Base-by-base conservation (phyloP, 331 rosid species). In the Phaseolus coccineus region DNA sequence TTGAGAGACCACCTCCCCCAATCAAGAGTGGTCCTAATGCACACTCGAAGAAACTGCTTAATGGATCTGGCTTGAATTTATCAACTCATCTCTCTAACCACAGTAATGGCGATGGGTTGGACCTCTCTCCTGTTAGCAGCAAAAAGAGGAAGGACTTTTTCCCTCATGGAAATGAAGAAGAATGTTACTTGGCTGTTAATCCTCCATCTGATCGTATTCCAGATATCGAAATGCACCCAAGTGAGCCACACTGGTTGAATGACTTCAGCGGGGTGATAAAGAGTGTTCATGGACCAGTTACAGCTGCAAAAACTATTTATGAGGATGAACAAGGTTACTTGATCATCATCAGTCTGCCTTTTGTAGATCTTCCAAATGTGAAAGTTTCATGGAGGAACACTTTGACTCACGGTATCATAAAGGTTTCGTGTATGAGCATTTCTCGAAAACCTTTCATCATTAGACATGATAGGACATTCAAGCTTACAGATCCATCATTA, bases 321-420 rank as follows among this genome's bases (percentile, higher is more conserved):
- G 98, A 95, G 85, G 98, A 95, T 69, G 95, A 91, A 50, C 87
- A 80, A 72, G 96, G 97, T 33, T 92, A 95, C 82, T 77, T 95
- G 84, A 87, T 95, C 40, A 89, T 95, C 8, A 87, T 95, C 81
- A 92, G 96, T 74, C 78, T 95, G 50, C 98, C 98, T 52, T 90
- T 91, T 64, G 97, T 92, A 47, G 97, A 95, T 85, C 98, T 95
- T 77, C 89, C 85, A 33, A 89, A 92, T 77, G 97, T 95, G 50
- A 95, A 92, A 86, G 98, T 95, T 55, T 90, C 97, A 0, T 95
- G 98, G 98, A 92, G 96, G 87, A 95, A 95, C 76, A 91, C 92
- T 14, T 81, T 88, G 75, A 89, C 97, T 27, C 88, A 57, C 12
- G 98, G 98, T 44, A 87, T 95, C 85, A 90, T 95, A 63, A 95